Evolutionary conservation across 768 basidiomycete genomes (phyloP), one percentile per base, ranked within the genome.

Genomic region (Boletales sp.): DNA sequence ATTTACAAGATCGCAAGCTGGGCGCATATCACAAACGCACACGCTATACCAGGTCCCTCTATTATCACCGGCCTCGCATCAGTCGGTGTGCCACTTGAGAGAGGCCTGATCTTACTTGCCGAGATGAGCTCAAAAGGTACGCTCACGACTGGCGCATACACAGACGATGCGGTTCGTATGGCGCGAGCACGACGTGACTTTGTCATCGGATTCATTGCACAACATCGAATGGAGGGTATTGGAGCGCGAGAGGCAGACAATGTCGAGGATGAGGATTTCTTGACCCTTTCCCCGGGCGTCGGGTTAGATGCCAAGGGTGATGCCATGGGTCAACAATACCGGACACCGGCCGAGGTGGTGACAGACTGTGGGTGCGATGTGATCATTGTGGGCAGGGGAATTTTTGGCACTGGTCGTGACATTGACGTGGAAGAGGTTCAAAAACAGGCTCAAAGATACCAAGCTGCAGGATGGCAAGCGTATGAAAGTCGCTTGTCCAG

Each of bases 21-120:
- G 96, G 81, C 96, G 11, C 92, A 99, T 62, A 83, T 99, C 61
- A 97, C 94, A 45, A 98, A 99, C 67, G 96, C 96, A 2, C 96
- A 98, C 68, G 82, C 88, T 10, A 84, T 98, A 33, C 94, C 96
- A 3, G 96, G 96, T n/a, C 92, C 94, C 4, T 93, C 93, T 13
- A 84, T 98, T 57, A 80, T 99, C 56, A 76, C 82, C n/a, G 95
- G 96, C 14, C 86, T 99, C 31, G 75, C 88, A 2, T 85, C 86
- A 7, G 81, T 98, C 34, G 96, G 96, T 36, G 69, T 84, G 9
- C 90, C 94, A 0, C 78, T 92, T 28, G 56, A 84, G 2, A 81
- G 96, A 12, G 96, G 91, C 0, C 79, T 98, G 15, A 75, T 99
- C 41, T 76, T 99, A 34, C 84, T 99, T 39, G 90, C 94, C 34